Conservation (phyloP, 1,139 yeast genomes). For the Magnusiomyces suaveolens region DNA sequence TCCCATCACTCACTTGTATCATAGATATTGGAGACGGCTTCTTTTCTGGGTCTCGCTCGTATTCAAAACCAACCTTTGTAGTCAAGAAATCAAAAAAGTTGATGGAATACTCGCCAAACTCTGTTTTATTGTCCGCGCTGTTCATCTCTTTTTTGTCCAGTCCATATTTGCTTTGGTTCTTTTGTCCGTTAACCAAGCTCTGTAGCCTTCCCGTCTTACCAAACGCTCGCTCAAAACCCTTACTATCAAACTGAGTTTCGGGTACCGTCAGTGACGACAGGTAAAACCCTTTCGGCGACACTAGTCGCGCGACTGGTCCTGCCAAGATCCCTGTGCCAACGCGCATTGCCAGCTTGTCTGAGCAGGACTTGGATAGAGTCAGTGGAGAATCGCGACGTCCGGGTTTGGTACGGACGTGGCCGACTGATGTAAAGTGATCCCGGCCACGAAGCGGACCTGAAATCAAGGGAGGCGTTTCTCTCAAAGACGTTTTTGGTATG, state of each 20-base stretch:
- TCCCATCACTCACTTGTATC: slow-evolving; percentile 15
- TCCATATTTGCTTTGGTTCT: too few relatives aligned
- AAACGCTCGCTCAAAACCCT: slow-evolving; percentile 41
- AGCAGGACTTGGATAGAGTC: slow-evolving; percentile 73
- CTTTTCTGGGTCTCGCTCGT: slow-evolving; percentile 3
- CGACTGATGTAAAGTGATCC: slow-evolving; percentile 45
- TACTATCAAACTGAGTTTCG: slow-evolving; percentile 24
- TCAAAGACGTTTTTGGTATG: too few relatives aligned
- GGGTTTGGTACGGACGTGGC: slow-evolving; percentile 80
- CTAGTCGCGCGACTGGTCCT: slow-evolving; percentile 36
- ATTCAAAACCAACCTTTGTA: slow-evolving; percentile 8
- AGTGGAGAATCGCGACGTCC: slow-evolving; percentile 70
- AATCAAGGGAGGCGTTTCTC: too few relatives aligned
- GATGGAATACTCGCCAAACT: slow-evolving; percentile 1
- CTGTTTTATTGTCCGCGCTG: background rate
- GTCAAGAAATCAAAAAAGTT: slow-evolving; percentile 8
- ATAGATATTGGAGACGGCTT: slow-evolving; percentile 22
- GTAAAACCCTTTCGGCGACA: slow-evolving; percentile 37
- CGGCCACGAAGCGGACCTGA: slow-evolving; percentile 57
- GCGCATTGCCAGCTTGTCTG: slow-evolving; percentile 64
- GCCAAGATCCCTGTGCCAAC: slow-evolving; percentile 56
- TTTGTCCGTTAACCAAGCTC: too few relatives aligned
- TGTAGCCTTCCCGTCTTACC: slow-evolving; percentile 15
- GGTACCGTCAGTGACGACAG: slow-evolving; percentile 51
- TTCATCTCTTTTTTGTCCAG: background rate